These are phyloP conservation scores for Linum lewisii DNA, from an alignment of 345 rosid genomes.

Conservation along the genomic window DNA sequence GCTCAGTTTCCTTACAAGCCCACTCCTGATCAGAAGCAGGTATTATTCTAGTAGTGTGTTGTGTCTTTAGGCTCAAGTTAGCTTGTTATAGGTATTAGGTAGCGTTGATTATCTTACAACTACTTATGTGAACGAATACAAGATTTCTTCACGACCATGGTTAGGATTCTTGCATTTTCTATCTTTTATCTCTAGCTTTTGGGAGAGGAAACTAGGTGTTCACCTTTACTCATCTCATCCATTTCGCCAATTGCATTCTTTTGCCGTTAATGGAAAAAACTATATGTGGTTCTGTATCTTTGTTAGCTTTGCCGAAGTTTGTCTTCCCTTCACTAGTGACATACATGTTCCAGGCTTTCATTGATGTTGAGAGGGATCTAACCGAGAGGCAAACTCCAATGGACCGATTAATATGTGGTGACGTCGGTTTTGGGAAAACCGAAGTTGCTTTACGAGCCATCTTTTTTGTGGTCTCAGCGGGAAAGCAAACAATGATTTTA, in stretches of 20 bases:
- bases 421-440: slow-evolving; percentile 98
- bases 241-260: too few species aligned
- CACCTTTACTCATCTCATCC: too few species aligned
- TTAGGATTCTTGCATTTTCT: neutral
- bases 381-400: slow-evolving; percentile 89
- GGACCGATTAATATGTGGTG: slow-evolving; percentile 94
- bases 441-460: slow-evolving; percentile 95
- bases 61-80: slow-evolving; percentile 2
- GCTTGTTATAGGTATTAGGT: neutral
- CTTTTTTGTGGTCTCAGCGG: slow-evolving; percentile 72
- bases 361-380: slow-evolving; percentile 83
- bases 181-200: too few species aligned
- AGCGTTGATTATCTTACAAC: neutral
- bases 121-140: neutral
- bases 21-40: slow-evolving; percentile 88
- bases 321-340: slow-evolving; percentile 18
- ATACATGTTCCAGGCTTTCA: slow-evolving; percentile 63
- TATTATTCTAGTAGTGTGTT: slow-evolving; percentile 8
- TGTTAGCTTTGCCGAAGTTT: neutral
- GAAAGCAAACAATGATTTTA: slow-evolving; percentile 94
- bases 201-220: too few species aligned
- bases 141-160: neutral
- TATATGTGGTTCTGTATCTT: too few species aligned
- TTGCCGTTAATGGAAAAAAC: too few species aligned
- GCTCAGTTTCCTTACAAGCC: slow-evolving; percentile 73